Evolutionary conservation across 2,329 filamentous ascomycete species (phyloP).

Genomic region (Trichoderma atroviride): DNA sequence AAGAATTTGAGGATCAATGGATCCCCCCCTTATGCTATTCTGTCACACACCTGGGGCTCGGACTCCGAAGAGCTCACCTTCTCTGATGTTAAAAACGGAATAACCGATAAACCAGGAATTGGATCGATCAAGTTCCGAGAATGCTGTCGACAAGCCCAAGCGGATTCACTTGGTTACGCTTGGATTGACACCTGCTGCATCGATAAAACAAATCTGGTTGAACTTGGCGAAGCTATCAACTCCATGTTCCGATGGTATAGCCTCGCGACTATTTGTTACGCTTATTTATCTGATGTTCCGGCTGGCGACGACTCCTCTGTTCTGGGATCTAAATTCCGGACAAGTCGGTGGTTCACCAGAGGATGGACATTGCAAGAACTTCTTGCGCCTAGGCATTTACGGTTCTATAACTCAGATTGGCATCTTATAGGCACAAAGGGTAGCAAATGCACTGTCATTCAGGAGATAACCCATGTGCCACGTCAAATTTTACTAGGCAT

Average conservation of each 20-base stretch:
- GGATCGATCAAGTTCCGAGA: background rate
- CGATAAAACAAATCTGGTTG: constrained; percentile 27
- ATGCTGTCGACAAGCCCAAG: constrained; percentile 28
- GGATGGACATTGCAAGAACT: constrained; percentile 37
- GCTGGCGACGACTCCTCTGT: background rate
- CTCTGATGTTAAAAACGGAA: background rate
- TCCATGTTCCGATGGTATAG: constrained; percentile 31
- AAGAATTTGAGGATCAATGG: constrained; percentile 28
- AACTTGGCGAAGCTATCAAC: constrained; percentile 30
- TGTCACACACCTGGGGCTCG: constrained; percentile 38
- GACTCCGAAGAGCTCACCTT: constrained; percentile 16
- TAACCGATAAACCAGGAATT: background rate
- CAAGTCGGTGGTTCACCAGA: constrained; percentile 32
- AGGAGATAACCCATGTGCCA: constrained; percentile 36
- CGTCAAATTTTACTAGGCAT: constrained; percentile 22
- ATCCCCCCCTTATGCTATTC: constrained; percentile 36
- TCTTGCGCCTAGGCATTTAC: constrained; percentile 30
- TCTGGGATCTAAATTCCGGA: constrained; percentile 6
- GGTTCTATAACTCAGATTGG: constrained; percentile 33
- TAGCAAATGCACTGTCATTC: constrained; percentile 29
- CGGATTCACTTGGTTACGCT: constrained; percentile 28
- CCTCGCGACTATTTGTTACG: constrained; percentile 26
- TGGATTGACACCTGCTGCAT: constrained; percentile 32
- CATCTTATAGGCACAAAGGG: constrained; percentile 13
- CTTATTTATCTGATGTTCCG: constrained; percentile 28